Percentiles rank a stretch among this genome's conserved stretches.
Conservation (phyloP, 805 yeast species). For the Lipomyces yamadae region DNA sequence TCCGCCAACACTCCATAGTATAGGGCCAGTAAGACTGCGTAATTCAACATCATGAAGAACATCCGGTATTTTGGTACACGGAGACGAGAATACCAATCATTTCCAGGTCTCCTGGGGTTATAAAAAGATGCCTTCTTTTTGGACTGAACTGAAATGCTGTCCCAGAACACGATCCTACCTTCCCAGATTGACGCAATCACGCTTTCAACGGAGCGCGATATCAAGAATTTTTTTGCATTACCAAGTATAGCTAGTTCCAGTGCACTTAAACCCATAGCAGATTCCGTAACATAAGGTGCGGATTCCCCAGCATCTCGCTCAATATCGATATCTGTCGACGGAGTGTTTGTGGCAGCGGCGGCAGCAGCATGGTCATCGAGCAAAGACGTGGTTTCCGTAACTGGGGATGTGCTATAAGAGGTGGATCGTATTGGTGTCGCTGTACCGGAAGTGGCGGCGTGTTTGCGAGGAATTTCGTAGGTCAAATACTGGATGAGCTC, state of each 20-base stretch:
- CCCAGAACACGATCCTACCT: slow-evolving; percentile 47
- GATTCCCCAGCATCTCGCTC: slow-evolving; percentile 27
- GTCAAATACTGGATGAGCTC: slow-evolving; percentile 32
- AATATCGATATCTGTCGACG: slow-evolving; percentile 25
- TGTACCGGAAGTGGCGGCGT: slow-evolving; percentile 2
- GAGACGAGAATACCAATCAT: slow-evolving; percentile 42
- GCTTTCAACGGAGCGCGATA: slow-evolving; percentile 42
- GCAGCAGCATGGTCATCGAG: slow-evolving; percentile 8
- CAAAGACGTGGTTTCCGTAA: slow-evolving; percentile 14
- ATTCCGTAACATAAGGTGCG: slow-evolving; percentile 36
- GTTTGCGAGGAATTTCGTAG: slow-evolving; percentile 32
- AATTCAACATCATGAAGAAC: slow-evolving; percentile 43
- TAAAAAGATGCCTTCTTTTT: slow-evolving; percentile 40
- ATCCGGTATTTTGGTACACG: slow-evolving; percentile 45
- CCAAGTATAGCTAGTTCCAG: slow-evolving; percentile 42
- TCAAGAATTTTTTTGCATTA: slow-evolving; percentile 42
- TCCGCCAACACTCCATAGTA: slow-evolving; percentile 41
- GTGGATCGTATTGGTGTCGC: slow-evolving; percentile 1
- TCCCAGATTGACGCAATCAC: slow-evolving; percentile 43
- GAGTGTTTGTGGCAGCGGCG: slow-evolving; percentile 1
- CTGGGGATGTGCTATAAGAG: slow-evolving; percentile 15
- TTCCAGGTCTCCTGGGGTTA: slow-evolving; percentile 25
- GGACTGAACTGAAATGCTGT: slow-evolving; percentile 40
- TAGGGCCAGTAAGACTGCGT: slow-evolving; percentile 40
- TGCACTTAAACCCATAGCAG: slow-evolving; percentile 39